A percentile compares a stretch with the other conserved stretches of the same genome.
Evolutionary conservation across 2,329 filamentous ascomycete genomes (phyloP).

Genomic region (Nigrospora sphaerica): DNA sequence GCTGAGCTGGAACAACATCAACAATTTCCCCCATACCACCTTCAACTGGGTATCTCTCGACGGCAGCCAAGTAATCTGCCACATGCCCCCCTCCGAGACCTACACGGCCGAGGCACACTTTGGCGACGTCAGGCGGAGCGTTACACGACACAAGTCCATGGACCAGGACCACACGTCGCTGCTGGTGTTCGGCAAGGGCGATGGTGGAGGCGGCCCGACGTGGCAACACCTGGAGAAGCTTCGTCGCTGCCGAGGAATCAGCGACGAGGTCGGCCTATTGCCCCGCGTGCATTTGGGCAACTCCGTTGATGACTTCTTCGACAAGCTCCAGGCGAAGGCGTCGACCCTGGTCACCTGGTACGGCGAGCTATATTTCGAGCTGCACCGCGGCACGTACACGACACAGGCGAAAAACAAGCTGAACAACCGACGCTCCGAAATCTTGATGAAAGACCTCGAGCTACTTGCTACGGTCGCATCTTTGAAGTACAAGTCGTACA

Average conservation of each 20-base stretch:
- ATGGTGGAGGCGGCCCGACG: conserved; percentile 91
- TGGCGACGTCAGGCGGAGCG: conserved; percentile 83
- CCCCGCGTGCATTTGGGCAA: conserved; percentile 84
- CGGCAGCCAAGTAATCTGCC: conserved; percentile 92
- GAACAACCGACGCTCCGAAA: conserved; percentile 83
- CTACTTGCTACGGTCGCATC: conserved; percentile 81
- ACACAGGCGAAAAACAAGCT: conserved; percentile 96
- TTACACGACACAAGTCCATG: conserved; percentile 90
- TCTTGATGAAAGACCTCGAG: conserved; percentile 80
- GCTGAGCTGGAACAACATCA: conserved; percentile 99
- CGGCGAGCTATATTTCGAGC: conserved; percentile 94
- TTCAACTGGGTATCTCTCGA: conserved; percentile 98
- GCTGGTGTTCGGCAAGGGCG: conserved; percentile 92
- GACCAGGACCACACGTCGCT: conserved; percentile 87
- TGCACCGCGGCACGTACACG: conserved; percentile 95
- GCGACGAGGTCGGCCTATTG: conserved; percentile 75
- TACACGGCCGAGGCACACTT: conserved; percentile 94
- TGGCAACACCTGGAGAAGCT: conserved; percentile 94
- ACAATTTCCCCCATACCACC: conserved; percentile 96
- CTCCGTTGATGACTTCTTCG: conserved; percentile 93
- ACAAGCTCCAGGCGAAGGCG: conserved; percentile 72
- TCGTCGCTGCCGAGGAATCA: conserved; percentile 82
- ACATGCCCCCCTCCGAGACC: conserved; percentile 94
- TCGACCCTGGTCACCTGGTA: conserved; percentile 88
- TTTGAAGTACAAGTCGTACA: conserved; percentile 64